Conservation (phyloP, 2,329 filamentous ascomycete genomes). For the Chalaropsis ovoidea region DNA sequence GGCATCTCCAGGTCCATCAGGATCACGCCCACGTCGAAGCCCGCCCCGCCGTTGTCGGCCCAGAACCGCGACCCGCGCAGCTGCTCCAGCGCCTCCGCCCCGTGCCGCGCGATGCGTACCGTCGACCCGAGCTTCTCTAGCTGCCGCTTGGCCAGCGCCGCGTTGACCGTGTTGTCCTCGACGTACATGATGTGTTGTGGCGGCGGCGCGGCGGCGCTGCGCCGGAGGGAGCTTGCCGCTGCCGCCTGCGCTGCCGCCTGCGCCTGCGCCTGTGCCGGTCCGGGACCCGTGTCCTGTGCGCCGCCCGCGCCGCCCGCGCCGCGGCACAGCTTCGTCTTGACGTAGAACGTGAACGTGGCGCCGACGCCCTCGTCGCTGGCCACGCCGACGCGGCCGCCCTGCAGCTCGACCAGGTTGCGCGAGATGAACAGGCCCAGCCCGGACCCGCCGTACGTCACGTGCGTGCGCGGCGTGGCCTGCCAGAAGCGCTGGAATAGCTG, state of each 20-base stretch:
- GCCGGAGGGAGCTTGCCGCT: no score
- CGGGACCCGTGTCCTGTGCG: no score
- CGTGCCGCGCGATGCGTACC: slow-evolving; percentile 55
- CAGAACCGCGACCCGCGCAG: slow-evolving; percentile 48
- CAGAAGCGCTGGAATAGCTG: slow-evolving; percentile 59
- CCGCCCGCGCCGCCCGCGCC: no score
- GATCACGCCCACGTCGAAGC: slow-evolving; percentile 53
- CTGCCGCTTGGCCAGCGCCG: slow-evolving; percentile 52
- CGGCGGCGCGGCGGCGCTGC: slow-evolving; percentile 29
- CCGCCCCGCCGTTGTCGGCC: slow-evolving; percentile 39
- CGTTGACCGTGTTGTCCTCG: slow-evolving; percentile 59
- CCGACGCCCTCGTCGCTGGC: slow-evolving; percentile 56
- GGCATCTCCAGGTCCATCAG: slow-evolving; percentile 80
- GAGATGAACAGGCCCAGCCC: slow-evolving; percentile 67
- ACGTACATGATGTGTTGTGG: slow-evolving; percentile 52
- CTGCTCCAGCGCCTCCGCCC: slow-evolving; percentile 50
- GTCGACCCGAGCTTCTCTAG: slow-evolving; percentile 51
- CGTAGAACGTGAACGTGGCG: slow-evolving; percentile 67
- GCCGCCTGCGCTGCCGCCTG: slow-evolving; percentile 28
- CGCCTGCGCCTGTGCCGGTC: slow-evolving; percentile 29
- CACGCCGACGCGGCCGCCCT: slow-evolving; percentile 69
- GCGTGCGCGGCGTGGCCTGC: slow-evolving; percentile 57
- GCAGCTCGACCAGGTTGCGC: slow-evolving; percentile 62
- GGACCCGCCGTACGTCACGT: slow-evolving; percentile 62
- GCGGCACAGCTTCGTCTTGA: slow-evolving; percentile 52